These are phyloP conservation scores for Pisolithus tinctorius DNA, from an alignment of 768 basidiomycete genomes.

Conservation along the genomic window DNA sequence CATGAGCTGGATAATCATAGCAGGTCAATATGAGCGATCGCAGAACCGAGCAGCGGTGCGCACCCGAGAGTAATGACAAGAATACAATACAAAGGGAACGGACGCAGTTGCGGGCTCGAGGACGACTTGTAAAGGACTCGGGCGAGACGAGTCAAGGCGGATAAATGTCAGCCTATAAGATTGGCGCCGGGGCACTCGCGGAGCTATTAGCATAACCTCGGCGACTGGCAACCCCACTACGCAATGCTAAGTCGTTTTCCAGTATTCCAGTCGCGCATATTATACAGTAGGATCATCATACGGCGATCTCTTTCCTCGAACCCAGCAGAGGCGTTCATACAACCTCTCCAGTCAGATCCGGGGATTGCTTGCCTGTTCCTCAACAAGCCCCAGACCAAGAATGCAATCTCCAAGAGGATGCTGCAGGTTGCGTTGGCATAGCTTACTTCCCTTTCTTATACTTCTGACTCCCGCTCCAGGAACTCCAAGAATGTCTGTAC, in stretches of 20 bases:
- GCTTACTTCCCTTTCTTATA: slow-evolving; percentile 1
- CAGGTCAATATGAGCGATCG: too few relatives aligned
- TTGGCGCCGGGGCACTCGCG: too few relatives aligned
- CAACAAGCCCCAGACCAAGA: slow-evolving; percentile 77
- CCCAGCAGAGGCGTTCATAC: slow-evolving; percentile 36
- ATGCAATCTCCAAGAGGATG: slow-evolving; percentile 75
- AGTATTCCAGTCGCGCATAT: neutral
- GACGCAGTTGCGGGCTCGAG: too few relatives aligned
- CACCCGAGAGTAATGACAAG: too few relatives aligned
- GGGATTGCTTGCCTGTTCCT: slow-evolving; percentile 72
- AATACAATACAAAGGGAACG: too few relatives aligned
- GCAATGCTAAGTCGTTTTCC: slow-evolving; percentile 5
- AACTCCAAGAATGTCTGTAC: slow-evolving; percentile 65
- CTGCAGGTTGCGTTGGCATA: slow-evolving; percentile 42
- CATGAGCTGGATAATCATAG: slow-evolving; percentile 26
- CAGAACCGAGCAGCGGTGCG: too few relatives aligned
- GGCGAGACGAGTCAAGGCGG: too few relatives aligned
- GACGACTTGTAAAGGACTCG: too few relatives aligned
- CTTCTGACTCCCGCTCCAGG: slow-evolving; percentile 34
- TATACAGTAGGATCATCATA: neutral
- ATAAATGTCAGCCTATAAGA: too few relatives aligned
- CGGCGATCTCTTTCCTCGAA: slow-evolving; percentile 17
- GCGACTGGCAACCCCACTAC: neutral
- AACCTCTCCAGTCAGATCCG: slow-evolving; percentile 45
- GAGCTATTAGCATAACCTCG: neutral